Evolutionary conservation across 208 protist species (phyloP).

Genomic region (Trypanosoma grayi): DNA sequence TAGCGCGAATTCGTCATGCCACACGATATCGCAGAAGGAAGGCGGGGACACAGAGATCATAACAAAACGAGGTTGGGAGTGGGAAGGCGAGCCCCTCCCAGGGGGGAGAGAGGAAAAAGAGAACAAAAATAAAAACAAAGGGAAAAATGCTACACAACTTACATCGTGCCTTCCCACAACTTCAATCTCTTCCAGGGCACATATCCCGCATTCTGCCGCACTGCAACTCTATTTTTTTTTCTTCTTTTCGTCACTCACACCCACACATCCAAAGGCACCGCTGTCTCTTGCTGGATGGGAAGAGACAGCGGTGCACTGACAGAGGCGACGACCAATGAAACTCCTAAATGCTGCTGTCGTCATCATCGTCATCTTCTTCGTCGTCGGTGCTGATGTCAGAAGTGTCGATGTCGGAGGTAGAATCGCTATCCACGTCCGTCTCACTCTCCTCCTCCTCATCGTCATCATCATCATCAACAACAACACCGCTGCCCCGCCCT

Average conservation of each 20-base stretch:
- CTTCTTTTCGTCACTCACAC: not conserved
- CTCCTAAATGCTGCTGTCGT: slow-evolving; percentile 25
- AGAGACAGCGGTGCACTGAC: not conserved
- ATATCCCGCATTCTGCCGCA: not conserved
- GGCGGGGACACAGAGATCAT: too few relatives aligned
- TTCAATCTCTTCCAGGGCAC: not conserved
- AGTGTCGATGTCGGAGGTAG: slow-evolving; percentile 16
- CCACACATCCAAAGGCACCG: not conserved
- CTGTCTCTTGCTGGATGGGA: not conserved
- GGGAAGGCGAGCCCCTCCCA: not conserved
- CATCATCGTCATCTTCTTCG: slow-evolving; percentile 17
- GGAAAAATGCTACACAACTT: not conserved
- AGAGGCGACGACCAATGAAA: slow-evolving; percentile 12
- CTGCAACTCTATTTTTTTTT: not conserved
- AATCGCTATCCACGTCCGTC: slow-evolving; percentile 33
- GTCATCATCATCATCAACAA: slow-evolving; percentile 14
- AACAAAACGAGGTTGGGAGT: too few relatives aligned
- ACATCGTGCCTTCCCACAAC: not conserved
- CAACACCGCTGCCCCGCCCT: not conserved
- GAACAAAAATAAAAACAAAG: not conserved
- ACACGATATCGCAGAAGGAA: too few relatives aligned
- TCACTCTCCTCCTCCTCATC: slow-evolving; percentile 37
- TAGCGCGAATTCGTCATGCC: too few relatives aligned
- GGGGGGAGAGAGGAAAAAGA: not conserved
- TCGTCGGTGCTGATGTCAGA: slow-evolving; percentile 28